Evolutionary conservation across 2,329 filamentous ascomycete species (phyloP).

Genomic region (Pyrenochaeta sp.): DNA sequence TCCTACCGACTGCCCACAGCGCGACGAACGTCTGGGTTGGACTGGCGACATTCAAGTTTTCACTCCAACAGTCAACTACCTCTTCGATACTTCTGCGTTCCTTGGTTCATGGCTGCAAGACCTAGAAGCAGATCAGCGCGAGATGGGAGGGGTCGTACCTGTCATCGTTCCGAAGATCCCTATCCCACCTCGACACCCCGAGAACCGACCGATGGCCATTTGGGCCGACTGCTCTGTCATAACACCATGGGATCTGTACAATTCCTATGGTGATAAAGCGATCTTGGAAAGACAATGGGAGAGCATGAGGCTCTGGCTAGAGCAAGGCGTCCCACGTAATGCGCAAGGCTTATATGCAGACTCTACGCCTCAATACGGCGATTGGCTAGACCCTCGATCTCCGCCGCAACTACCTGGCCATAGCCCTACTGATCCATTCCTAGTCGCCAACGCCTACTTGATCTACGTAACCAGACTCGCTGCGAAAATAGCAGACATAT

Average conservation of each 20-base stretch:
- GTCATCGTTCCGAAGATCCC: not conserved
- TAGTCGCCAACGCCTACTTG: not conserved
- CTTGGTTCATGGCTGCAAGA: slow-evolving; percentile 54
- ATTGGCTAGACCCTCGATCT: not conserved
- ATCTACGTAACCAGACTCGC: not conserved
- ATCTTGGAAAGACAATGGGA: not conserved
- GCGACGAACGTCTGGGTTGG: slow-evolving; percentile 64
- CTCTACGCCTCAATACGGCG: not conserved
- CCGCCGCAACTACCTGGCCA: not conserved
- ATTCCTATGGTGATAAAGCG: no score
- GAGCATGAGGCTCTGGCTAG: not conserved
- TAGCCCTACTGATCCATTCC: not conserved
- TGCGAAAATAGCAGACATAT: not conserved
- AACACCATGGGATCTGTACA: no score
- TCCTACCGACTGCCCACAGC: slow-evolving; percentile 60
- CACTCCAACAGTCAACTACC: slow-evolving; percentile 58
- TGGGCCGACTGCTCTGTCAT: no score
- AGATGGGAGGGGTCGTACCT: not conserved
- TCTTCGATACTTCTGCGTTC: slow-evolving; percentile 62
- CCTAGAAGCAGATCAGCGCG: slow-evolving; percentile 26
- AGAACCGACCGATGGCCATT: no score
- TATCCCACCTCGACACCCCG: not conserved
- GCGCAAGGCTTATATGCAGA: not conserved
- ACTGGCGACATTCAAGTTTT: slow-evolving; percentile 62
- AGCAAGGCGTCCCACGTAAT: not conserved